A percentile compares a stretch with the other conserved stretches of the same genome.
Evolutionary conservation across 306 rosid genomes (phyloP).

Genomic region (Vigna angularis): DNA sequence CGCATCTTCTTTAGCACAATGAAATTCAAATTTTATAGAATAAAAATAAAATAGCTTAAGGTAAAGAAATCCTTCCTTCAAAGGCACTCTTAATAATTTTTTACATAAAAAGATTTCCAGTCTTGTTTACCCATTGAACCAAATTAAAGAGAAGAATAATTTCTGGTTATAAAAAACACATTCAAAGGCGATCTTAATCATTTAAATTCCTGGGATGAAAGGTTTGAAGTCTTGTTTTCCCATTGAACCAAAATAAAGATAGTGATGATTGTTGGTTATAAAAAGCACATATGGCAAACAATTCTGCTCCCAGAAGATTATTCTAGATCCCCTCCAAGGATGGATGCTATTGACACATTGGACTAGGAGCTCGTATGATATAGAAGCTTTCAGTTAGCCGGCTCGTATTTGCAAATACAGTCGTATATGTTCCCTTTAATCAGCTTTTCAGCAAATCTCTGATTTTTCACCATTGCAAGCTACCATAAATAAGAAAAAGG

Average conservation of each 20-base stretch:
- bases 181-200: not conserved
- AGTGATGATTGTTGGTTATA: not conserved
- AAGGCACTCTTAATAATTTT: too few relatives aligned
- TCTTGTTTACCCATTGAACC: not conserved
- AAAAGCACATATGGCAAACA: not conserved
- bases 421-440: constrained; percentile 82
- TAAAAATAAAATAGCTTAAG: too few relatives aligned
- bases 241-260: not conserved
- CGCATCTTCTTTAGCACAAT: too few relatives aligned
- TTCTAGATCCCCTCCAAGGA: constrained; percentile 28
- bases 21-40: too few relatives aligned
- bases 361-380: not conserved
- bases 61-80: too few relatives aligned
- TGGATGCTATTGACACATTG: not conserved
- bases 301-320: constrained; percentile 18
- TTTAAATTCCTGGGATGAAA: not conserved
- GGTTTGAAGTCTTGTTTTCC: not conserved
- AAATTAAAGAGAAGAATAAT: not conserved
- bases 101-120: too few relatives aligned
- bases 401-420: constrained; percentile 89
- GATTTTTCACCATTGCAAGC: constrained; percentile 99
- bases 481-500: constrained; percentile 49
- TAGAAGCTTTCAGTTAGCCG: constrained; percentile 56
- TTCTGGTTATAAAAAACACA: too few relatives aligned
- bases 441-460: constrained; percentile 93